These are phyloP conservation scores for Cladosporium halotolerans DNA, from an alignment of 2,329 filamentous ascomycete genomes.

Conservation along the genomic window DNA sequence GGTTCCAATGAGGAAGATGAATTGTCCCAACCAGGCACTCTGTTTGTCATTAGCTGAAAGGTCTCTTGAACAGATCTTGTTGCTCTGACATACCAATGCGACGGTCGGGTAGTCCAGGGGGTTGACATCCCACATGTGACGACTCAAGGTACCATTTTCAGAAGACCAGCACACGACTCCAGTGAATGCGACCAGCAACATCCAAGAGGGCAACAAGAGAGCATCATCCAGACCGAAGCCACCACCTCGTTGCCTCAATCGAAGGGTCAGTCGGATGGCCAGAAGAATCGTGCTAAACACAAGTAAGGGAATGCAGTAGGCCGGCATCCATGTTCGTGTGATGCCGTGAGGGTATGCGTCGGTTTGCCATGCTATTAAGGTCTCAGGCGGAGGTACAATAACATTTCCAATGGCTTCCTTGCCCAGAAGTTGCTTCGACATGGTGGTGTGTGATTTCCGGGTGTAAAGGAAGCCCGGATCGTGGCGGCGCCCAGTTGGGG, in stretches of 20 bases:
- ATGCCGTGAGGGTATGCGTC: constrained; percentile 6
- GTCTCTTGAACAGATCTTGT: neutral
- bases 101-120: neutral
- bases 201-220: constrained; percentile 2
- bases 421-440: neutral
- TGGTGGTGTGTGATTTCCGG: neutral
- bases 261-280: constrained; percentile 18
- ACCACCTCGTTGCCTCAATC: constrained; percentile 20
- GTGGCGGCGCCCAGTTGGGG: neutral
- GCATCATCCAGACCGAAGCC: constrained; percentile 11
- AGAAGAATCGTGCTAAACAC: constrained; percentile 19
- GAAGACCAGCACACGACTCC: constrained; percentile 1
- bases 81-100: neutral
- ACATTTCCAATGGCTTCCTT: constrained; percentile 7
- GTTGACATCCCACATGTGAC: constrained; percentile 10
- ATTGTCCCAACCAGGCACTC: constrained; percentile 30
- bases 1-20: constrained; percentile 28
- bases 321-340: constrained; percentile 6
- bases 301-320: constrained; percentile 16
- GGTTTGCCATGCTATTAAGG: constrained; percentile 5
- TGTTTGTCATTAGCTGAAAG: neutral
- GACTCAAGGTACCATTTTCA: neutral
- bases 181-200: constrained; percentile 3
- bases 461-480: neutral
- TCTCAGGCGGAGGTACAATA: constrained; percentile 1